Conservation (phyloP, 108 stramenopile genomes). For the Cyclotella kingstonii region DNA sequence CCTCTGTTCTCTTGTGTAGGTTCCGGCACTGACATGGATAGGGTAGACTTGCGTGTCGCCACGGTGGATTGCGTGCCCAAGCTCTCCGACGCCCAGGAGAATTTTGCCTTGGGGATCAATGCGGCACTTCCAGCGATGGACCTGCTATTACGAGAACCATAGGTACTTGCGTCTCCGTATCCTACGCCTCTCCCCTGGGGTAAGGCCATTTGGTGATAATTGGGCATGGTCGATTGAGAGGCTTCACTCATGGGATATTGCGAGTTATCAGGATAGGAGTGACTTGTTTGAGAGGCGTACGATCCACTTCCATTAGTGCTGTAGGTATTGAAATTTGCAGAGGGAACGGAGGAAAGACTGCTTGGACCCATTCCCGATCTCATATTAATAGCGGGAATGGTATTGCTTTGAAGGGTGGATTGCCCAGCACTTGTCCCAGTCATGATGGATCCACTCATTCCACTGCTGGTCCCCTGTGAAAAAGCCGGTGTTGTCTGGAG, state of each 20-base stretch:
- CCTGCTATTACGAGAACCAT: conserved; percentile 3
- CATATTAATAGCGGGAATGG: too few species aligned
- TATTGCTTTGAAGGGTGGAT: too few species aligned
- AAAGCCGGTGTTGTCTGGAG: neutral
- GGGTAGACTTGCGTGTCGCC: conserved; percentile 16
- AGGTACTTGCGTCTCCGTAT: conserved; percentile 7
- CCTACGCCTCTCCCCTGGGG: neutral
- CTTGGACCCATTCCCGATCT: too few species aligned
- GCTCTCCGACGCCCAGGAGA: conserved; percentile 32
- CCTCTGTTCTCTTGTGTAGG: too few species aligned
- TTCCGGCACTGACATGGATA: conserved; percentile 22
- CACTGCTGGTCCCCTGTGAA: too few species aligned
- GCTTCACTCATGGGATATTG: conserved; percentile 1
- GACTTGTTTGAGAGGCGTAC: conserved; percentile 6
- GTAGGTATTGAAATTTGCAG: neutral
- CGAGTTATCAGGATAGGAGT: neutral
- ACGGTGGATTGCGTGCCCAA: conserved; percentile 34
- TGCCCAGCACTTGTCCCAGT: too few species aligned
- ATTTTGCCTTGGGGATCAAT: conserved; percentile 34
- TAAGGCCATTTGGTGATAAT: neutral
- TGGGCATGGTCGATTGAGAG: neutral
- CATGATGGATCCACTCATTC: too few species aligned
- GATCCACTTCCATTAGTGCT: neutral
- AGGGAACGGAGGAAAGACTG: too few species aligned
- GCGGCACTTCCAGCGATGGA: conserved; percentile 12